Base-by-base conservation (phyloP, 1,284 basidiomycete species). In the Rhodotorula sp. region DNA sequence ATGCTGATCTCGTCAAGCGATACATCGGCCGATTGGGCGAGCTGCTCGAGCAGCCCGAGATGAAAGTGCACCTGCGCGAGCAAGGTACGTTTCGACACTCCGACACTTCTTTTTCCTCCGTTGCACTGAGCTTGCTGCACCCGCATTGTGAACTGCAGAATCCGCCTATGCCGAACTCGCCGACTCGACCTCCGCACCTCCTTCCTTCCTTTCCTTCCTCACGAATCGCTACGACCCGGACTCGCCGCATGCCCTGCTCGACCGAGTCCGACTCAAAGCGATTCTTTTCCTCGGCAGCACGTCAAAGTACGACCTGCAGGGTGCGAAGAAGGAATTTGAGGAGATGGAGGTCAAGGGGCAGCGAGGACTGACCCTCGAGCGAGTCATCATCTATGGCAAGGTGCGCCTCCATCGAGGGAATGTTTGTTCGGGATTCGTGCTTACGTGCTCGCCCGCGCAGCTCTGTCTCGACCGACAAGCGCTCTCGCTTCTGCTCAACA, bases 381-480 rank as follows among this genome's bases (percentile, higher is more conserved):
- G 88, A 34, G 91, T 91, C 0, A 87, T 96, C 49, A 83, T 95
- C 4, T 86, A 92, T 70, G 91, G 91, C 16, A 91, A 92, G 84
- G 92, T 92, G 75, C 52, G 83, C 9, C 14, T 41, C n/a, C 34
- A 16, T 78, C 42, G 34, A 48, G 13, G 45, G 53, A 23, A 17
- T 8, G 7, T n/a, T 27, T 7, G 8, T 21, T 1, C n/a, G 23
- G 49, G 49, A 3, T 13, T 13, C 52, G 34, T 70, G 17, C 49
- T 48, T 0, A 14, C 23, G 14, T 1, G 23, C n/a, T n/a, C 27
- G 7, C 41, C 7, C 46, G 63, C 77, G 73, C 75, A 92, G 89
- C 85, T 88, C 8, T 86, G 85, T 17, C 84, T 89, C 59, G 88
- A 92, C 77, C 86, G 84, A 12, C 83, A 84, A 42, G 90, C 90